phyloP scores from a whole-genome alignment of 305 asterid species.

The Solanum hybrid region DNA sequence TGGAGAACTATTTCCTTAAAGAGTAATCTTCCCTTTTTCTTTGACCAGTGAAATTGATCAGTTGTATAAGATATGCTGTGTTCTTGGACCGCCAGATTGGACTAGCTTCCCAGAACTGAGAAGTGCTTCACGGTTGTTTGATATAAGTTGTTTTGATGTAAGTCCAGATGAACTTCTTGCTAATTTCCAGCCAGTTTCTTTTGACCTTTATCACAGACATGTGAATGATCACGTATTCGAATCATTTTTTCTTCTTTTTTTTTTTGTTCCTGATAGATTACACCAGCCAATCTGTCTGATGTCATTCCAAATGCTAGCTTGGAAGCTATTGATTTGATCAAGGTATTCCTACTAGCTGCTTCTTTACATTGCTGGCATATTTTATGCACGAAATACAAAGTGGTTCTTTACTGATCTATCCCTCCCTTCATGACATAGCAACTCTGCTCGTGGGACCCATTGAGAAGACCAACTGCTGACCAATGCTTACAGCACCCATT shows the following conservation, averaged over 20 bases:
- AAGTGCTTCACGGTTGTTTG: conserved; percentile 51
- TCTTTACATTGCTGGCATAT: neutral
- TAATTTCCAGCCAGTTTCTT: neutral
- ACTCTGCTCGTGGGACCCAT: conserved; percentile 96
- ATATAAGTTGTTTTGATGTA: conserved; percentile 54
- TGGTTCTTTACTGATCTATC: neutral
- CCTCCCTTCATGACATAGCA: conserved; percentile 36
- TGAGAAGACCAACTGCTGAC: conserved; percentile 86
- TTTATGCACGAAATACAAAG: neutral
- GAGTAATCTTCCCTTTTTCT: neutral
- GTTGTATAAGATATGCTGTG: conserved; percentile 82
- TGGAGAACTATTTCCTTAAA: neutral
- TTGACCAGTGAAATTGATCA: conserved; percentile 83
- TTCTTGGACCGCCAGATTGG: conserved; percentile 86
- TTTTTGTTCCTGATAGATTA: conserved; percentile 35
- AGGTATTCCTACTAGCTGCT: conserved; percentile 32
- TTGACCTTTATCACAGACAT: neutral
- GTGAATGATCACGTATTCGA: neutral
- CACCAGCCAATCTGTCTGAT: conserved; percentile 54
- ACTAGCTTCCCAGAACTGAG: conserved; percentile 65
- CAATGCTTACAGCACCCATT: conserved; percentile 88
- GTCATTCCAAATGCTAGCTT: conserved; percentile 73
- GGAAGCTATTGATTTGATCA: conserved; percentile 83
- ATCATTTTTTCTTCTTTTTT: neutral
- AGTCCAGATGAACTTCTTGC: conserved; percentile 11